A percentile compares a stretch with the other conserved stretches of the same genome.
Conservation (phyloP, 2,329 filamentous ascomycete species). For the Penicillium sp. region DNA sequence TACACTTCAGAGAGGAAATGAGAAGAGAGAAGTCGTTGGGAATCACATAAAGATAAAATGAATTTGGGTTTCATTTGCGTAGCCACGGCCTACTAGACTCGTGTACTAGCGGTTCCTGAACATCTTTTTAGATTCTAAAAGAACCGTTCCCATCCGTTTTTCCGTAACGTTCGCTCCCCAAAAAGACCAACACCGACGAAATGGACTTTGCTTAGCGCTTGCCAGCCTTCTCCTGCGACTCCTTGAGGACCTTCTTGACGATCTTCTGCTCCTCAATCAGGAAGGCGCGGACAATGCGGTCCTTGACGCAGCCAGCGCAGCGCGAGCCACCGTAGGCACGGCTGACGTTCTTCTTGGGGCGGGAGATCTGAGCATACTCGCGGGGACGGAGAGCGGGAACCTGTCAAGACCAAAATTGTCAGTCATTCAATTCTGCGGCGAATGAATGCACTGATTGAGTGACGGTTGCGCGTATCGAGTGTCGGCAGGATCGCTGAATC, state of each 20-base stretch:
- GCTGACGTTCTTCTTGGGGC: conserved; percentile 99
- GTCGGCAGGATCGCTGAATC: conserved; percentile 10
- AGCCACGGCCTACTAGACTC: conserved; percentile 30
- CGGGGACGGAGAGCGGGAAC: conserved; percentile 94
- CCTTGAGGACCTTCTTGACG: conserved; percentile 99
- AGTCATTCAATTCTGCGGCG: conserved; percentile 13
- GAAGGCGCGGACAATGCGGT: conserved; percentile 97
- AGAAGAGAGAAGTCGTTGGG: conserved; percentile 17
- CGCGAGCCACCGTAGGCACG: conserved; percentile 97
- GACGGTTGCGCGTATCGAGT: conserved; percentile 8
- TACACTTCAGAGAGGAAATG: too few relatives aligned
- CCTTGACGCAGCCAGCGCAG: conserved; percentile 98
- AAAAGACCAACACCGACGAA: conserved; percentile 37
- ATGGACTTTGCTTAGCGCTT: conserved; percentile 44
- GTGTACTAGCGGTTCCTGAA: conserved; percentile 34
- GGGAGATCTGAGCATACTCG: conserved; percentile 95
- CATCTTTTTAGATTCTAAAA: conserved; percentile 33
- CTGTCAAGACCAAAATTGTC: conserved; percentile 49
- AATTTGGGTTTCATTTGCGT: conserved; percentile 35
- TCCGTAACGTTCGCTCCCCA: conserved; percentile 37
- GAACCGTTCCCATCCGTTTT: conserved; percentile 39
- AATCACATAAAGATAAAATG: conserved; percentile 32
- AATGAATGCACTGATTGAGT: too few relatives aligned
- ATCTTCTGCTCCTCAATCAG: conserved; percentile 99
- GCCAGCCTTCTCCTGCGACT: conserved; percentile 71